Evolutionary conservation across 2,329 filamentous ascomycete genomes (phyloP).

Genomic region (Eurotiales sp.): DNA sequence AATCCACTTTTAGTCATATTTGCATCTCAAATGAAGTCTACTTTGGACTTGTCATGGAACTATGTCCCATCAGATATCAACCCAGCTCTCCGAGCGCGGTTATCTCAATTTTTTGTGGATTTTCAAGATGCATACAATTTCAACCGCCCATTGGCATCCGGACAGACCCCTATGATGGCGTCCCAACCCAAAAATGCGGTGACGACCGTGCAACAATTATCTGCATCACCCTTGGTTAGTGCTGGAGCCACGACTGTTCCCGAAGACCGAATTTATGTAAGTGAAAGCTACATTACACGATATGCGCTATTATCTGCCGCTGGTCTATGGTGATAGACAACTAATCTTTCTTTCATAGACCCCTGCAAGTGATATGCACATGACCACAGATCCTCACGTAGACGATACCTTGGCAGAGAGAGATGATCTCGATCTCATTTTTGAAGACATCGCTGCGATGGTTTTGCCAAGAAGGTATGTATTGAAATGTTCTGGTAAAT

Average conservation of each 20-base stretch:
- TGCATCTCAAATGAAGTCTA: conserved; percentile 7
- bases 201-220: neutral
- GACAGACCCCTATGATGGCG: neutral
- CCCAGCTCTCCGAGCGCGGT: conserved; percentile 4
- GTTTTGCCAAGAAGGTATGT: conserved; percentile 13
- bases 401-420: conserved; percentile 3
- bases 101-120: neutral
- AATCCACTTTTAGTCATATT: conserved; percentile 9
- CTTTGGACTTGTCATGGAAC: conserved; percentile 1
- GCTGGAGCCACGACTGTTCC: neutral
- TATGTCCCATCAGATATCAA: neutral
- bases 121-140: conserved; percentile 2
- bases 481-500: neutral
- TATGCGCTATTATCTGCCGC: too few relatives aligned
- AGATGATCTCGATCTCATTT: conserved; percentile 12
- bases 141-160: neutral
- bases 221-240: neutral
- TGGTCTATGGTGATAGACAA: too few relatives aligned
- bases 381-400: neutral
- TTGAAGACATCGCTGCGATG: conserved; percentile 14
- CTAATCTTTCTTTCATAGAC: too few relatives aligned
- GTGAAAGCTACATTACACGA: too few relatives aligned
- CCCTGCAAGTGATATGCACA: neutral
- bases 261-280: conserved; percentile 4
- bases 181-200: neutral